Base-by-base conservation (phyloP, 2,329 filamentous ascomycete species). In the Mollisiaceae sp. region DNA sequence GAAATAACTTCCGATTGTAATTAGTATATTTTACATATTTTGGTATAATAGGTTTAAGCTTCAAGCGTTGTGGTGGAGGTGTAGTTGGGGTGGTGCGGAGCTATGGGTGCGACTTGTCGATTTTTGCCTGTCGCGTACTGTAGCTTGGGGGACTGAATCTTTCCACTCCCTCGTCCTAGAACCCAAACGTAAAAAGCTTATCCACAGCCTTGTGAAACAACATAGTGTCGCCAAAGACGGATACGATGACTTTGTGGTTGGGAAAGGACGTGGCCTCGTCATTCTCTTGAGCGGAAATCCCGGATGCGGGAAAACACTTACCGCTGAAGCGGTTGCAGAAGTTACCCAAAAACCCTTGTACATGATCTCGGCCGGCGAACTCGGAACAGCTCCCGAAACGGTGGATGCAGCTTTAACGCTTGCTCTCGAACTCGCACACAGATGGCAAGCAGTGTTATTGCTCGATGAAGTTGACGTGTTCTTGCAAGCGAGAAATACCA, bases 301-400 rank as follows among this genome's bases (percentile, higher is more conserved):
- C 20, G 45, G 45, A 50, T 22, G n/a, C 24, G 45, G 45, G 45
- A 50, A 50, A 24, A 50, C 45, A 22, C 20, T 50, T 6, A 50
- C 45, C 20, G 45, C 45, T 24, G 45, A 50, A 50, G 45, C 20
- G 45, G 45, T 50, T 8, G 45, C 45, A 9, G 45, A 50, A 24
- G n/a, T 50, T 8, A 50, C 45, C 11, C 45, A 20, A 22, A 50
- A 50, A 11, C 45, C 45, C 9, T 12, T 50, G 45, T 50, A 50
- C n/a, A 50, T 24, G 45, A 50, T 50, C 11, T 50, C 45, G 20
- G 45, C 45, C n/a, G 45, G 45, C n/a, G 45, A 50, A 24, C 45
- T 50, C 45, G 45, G 45, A 22, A 50, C 45, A n/a, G 14, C 8
- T 22, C 20, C 20, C 1, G 45, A 50, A 24, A 50, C 22, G 20